Evolutionary conservation across 306 rosid genomes (phyloP).

Genomic region (Vachellia pachyceras): DNA sequence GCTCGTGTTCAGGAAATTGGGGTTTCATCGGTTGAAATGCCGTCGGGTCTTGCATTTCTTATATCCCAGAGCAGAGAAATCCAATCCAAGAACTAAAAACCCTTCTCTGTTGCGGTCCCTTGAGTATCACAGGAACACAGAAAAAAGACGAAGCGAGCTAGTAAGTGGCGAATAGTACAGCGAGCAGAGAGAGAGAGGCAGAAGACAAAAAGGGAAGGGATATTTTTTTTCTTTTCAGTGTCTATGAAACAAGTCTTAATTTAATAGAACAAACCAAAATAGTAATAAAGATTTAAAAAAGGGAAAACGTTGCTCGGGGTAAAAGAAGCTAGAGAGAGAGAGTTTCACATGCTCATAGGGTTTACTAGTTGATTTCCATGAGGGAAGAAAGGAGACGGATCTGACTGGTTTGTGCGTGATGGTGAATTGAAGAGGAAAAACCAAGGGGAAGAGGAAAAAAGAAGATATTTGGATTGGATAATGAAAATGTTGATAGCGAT

Average conservation of each 20-base stretch:
- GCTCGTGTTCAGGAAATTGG: constrained; percentile 85
- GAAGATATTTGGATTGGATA: constrained; percentile 25
- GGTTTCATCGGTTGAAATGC: constrained; percentile 59
- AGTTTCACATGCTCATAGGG: background rate
- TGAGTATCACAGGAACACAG: too few relatives aligned
- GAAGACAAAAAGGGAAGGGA: constrained; percentile 41
- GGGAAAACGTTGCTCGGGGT: background rate
- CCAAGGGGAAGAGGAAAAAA: background rate
- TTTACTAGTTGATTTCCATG: background rate
- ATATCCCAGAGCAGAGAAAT: background rate
- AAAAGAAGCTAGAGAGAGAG: background rate
- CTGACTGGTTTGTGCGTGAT: background rate
- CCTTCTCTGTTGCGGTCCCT: too few relatives aligned
- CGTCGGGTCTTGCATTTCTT: constrained; percentile 74
- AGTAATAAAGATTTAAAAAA: background rate
- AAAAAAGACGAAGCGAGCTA: too few relatives aligned
- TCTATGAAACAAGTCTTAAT: constrained; percentile 26
- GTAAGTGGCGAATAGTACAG: too few relatives aligned
- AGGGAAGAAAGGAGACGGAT: constrained; percentile 25
- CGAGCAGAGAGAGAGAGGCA: too few relatives aligned
- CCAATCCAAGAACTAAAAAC: background rate
- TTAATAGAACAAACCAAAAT: constrained; percentile 32
- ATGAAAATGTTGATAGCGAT: constrained; percentile 37
- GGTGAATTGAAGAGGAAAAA: background rate
- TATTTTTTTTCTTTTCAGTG: too few relatives aligned